phyloP scores from a whole-genome alignment of 1,284 basidiomycete species.

The Ceratobasidium sp. region DNA sequence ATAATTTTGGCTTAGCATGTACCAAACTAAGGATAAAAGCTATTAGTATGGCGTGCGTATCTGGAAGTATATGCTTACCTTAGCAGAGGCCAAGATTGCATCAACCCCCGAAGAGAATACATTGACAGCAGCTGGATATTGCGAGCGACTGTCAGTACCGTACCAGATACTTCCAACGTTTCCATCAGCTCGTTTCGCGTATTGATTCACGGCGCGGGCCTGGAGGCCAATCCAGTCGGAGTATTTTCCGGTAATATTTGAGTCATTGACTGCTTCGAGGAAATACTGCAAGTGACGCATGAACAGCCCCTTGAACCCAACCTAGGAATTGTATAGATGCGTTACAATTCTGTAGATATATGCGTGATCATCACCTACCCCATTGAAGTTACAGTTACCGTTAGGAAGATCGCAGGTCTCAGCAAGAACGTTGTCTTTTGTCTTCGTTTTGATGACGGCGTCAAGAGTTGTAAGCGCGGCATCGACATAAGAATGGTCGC shows the following conservation, averaged over 20 bases:
- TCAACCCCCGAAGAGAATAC: conserved; percentile 21
- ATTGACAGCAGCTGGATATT: conserved; percentile 22
- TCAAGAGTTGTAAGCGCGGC: conserved; percentile 17
- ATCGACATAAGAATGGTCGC: conserved; percentile 23
- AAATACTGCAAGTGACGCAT: conserved; percentile 31
- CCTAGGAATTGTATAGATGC: not conserved
- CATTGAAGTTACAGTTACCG: conserved; percentile 18
- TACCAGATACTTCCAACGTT: conserved; percentile 28
- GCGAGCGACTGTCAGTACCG: not conserved
- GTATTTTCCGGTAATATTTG: conserved; percentile 20
- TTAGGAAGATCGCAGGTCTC: conserved; percentile 14
- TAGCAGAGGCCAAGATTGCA: conserved; percentile 15
- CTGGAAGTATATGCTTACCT: not conserved
- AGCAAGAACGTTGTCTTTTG: conserved; percentile 13
- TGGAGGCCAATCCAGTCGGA: conserved; percentile 36
- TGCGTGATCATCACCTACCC: conserved; percentile 8
- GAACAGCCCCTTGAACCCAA: conserved; percentile 19
- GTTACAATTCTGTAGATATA: not conserved
- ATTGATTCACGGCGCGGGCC: conserved; percentile 25
- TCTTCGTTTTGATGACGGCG: conserved; percentile 8
- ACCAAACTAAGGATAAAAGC: not conserved
- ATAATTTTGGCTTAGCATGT: conserved; percentile 9
- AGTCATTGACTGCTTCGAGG: conserved; percentile 20
- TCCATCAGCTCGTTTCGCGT: conserved; percentile 22
- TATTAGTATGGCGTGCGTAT: not conserved